Base-by-base conservation (phyloP, 192 early-diverging fungal species). In the Chytriomyces sp. region DNA sequence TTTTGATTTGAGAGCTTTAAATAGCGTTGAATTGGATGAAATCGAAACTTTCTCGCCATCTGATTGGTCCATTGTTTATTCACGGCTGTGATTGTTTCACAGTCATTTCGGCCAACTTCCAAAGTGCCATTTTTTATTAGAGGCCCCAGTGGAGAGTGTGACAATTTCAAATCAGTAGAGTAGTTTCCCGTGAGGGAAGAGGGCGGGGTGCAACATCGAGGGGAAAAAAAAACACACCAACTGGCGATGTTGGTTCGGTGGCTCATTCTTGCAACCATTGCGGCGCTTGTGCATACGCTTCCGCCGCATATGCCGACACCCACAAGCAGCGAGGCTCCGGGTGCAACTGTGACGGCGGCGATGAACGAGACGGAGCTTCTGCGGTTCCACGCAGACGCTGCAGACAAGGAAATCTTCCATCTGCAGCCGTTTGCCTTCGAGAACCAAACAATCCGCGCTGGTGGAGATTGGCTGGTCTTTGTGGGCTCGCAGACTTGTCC, bases 391-490 rank as follows among this genome's bases (percentile, higher is more conserved):
- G 44, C 65, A 4, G 65, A 52, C 17, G 53, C n/a, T 5, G 65
- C 65, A 3, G 65, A 68, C 52, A 55, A 55, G 19, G 3, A 8
- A 5, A 68, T 68, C 33, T 6, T 12, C 44, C 65, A 68, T 28
- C 30, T 68, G 17, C 17, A 28, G 1, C 17, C 44, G 52, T 31
- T 5, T 0, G 26, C 52, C 4, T 68, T 68, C 36, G 22, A 17
- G 17, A 38, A 68, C 26, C 44, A 68, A 5, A 68, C 7, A 28
- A 22, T 55, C 19, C n/a, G 25, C 22, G 17, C 17, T 14, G 52
- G 52, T 19, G 65, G 65, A n/a, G 65, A 56, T 28, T 68, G 65
- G 65, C 25, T 68, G 44, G 7, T 68, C 5, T 68, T 68, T 34
- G 52, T 68, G 52, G 65, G 65, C 5, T 55, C 52, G 5, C 28